Conservation (phyloP, 495 filamentous ascomycete species). For the Aspergillus cavernicola region DNA sequence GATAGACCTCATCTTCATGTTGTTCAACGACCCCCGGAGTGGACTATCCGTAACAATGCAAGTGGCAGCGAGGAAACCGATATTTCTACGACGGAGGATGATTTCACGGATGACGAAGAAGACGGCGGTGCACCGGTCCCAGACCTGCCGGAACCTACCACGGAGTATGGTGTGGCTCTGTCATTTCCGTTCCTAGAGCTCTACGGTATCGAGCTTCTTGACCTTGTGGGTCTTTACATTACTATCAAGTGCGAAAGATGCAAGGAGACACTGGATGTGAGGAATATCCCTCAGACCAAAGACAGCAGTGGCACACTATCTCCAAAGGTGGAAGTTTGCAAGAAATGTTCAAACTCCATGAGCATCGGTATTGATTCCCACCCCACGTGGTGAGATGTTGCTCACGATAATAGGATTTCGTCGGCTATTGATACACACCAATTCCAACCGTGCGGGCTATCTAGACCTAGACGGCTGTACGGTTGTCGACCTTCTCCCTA, state of each 20-base stretch:
- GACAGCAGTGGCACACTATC: constrained; percentile 30
- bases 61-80: constrained; percentile 35
- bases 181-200: constrained; percentile 82
- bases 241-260: constrained; percentile 82
- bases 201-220: constrained; percentile 75
- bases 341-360: constrained; percentile 70
- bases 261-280: constrained; percentile 71
- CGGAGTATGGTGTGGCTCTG: constrained; percentile 67
- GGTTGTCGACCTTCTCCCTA: constrained; percentile 74
- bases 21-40: constrained; percentile 81
- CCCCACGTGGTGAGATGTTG: not conserved
- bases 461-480: constrained; percentile 78
- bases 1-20: constrained; percentile 65
- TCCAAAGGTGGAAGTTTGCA: constrained; percentile 55
- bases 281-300: constrained; percentile 53
- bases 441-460: constrained; percentile 75
- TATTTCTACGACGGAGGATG: constrained; percentile 38
- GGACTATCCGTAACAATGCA: constrained; percentile 49
- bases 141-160: constrained; percentile 22
- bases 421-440: constrained; percentile 70
- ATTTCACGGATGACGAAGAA: constrained; percentile 45
- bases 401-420: constrained; percentile 53
- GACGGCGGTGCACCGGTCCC: constrained; percentile 40
- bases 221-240: constrained; percentile 64
- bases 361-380: constrained; percentile 45